These are phyloP conservation scores for Raddia distichophylla DNA, from an alignment of 176 grass and related monocot species.

Conservation along the genomic window DNA sequence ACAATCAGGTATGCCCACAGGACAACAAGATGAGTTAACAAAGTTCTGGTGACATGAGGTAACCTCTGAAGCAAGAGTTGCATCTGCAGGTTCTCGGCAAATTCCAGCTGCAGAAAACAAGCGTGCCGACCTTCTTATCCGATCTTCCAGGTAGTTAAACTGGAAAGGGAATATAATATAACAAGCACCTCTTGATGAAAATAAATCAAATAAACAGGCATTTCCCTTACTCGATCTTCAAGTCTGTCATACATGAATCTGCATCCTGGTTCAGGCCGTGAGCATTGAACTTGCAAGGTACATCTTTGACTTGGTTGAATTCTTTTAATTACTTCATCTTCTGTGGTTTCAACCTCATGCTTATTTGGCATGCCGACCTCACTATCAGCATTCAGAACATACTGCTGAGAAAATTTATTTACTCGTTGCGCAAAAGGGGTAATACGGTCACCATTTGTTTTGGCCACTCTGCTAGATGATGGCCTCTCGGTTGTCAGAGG, in stretches of 20 bases:
- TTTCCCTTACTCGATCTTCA: slow-evolving; percentile 69
- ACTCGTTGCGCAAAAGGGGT: slow-evolving; percentile 85
- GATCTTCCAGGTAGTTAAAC: slow-evolving; percentile 90
- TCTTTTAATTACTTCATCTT: slow-evolving; percentile 85
- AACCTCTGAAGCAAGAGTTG: slow-evolving; percentile 94
- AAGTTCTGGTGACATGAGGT: slow-evolving; percentile 30
- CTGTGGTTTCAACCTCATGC: slow-evolving; percentile 47
- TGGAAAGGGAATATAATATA: slow-evolving; percentile 49
- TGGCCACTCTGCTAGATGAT: slow-evolving; percentile 61
- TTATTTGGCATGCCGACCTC: slow-evolving; percentile 41
- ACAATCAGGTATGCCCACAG: slow-evolving; percentile 26
- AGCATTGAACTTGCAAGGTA: slow-evolving; percentile 70
- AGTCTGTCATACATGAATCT: slow-evolving; percentile 97
- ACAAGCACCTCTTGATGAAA: slow-evolving; percentile 10
- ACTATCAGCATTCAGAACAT: slow-evolving; percentile 61
- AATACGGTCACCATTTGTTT: slow-evolving; percentile 58
- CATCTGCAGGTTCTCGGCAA: slow-evolving; percentile 63
- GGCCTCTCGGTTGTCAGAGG: slow-evolving; percentile 51
- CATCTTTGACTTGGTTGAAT: slow-evolving; percentile 70
- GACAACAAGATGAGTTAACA: slow-evolving; percentile 23
- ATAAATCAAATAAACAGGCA: slow-evolving; percentile 39
- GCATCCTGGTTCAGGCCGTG: slow-evolving; percentile 71
- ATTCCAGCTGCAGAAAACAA: slow-evolving; percentile 57
- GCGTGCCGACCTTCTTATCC: slow-evolving; percentile 55
- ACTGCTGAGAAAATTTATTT: slow-evolving; percentile 75